Evolutionary conservation across 1,284 basidiomycete species (phyloP), one percentile per base, ranked within the genome.

Genomic region (Ustilago tritici): DNA sequence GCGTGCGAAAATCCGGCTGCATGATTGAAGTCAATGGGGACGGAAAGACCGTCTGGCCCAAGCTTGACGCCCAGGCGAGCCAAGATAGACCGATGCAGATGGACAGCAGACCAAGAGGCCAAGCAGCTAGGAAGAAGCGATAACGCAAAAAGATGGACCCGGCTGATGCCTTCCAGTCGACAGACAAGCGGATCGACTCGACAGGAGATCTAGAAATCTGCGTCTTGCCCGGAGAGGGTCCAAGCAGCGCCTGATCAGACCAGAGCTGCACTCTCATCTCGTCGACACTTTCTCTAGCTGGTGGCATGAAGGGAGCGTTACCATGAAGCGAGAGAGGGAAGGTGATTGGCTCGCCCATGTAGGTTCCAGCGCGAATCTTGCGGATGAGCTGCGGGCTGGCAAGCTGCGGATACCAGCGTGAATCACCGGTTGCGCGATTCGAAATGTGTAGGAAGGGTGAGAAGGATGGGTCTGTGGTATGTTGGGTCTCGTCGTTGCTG

Each of bases 221-320:
- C 4, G 40, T 5, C 17, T 56, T 60, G 47, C 56, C 59, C 6
- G 36, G 59, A 4, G 54, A n/a, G 49, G 59, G 15, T 15, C 47
- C 23, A 5, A 66, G 64, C 49, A 72, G 19, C 19, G 55, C 69
- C 49, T 75, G 56, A 47, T 83, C 79, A n/a, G 74, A 61, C 76
- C 78, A 83, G 7, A 84, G 60, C 70, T 79, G 71, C n/a, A 85
- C 50, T 64, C 43, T 38, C 14, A 63, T 31, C 34, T 65, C 56
- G 56, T 73, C 66, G 38, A 77, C 36, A 49, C 74, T 76, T 9
- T 53, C 40, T 12, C 59, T 52, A 7, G 76, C 56, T 10, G 73
- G 75, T 12, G 81, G 80, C 64, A 85, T 78, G 70, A 80, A 85
- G 7, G 84, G 84, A 7, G 84, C 81, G 4, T 64, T 70, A 15